Base-by-base conservation (phyloP, 2,329 filamentous ascomycete genomes). In the Aulographum hederae region DNA sequence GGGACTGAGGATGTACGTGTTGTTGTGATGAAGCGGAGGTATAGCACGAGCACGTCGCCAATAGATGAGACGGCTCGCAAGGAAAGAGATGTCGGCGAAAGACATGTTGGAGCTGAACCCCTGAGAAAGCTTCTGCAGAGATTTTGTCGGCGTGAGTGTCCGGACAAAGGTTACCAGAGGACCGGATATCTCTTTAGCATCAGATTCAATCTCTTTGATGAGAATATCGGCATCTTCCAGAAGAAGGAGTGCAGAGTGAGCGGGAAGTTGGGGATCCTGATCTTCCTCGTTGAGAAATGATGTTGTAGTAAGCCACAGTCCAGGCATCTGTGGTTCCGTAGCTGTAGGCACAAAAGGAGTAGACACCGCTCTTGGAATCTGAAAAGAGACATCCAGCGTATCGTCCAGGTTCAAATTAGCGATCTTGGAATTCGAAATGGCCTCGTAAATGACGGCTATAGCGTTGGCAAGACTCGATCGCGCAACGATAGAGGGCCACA, bases 1-100 rank as follows among this genome's bases (percentile, higher is more conserved):
- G 0, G 86, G 85, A 2, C 81, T 91, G 18, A 94, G 70, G 20
- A 95, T 78, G 52, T 95, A 98, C 8, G 76, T 78, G 48, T 95
- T 85, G 30, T 85, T 69, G 27, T 79, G 78, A 46, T 94, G 84
- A 4, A 98, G 67, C 0, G 89, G 89, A 4, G 82, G 79, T 26
- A 95, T 86, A 12, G 86, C 78, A 37, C 91, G 79, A 29, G 86
- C 89, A 35, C 85, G 77, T 16, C 89, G 75, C 85, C 86, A 95
- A 56, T 91, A 92, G 38, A 95, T 84, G 39, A 98, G 76, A 56
- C 95, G 89, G 35, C 81, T 78, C 6, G 85, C 84, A 38, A 92
- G 79, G 42, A 81, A 76, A 39, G 86, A 77, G 39, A 95, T 77
- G 42, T 92, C 80, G 19, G 71, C 65, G 2, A 89, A 64, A 3